Evolutionary conservation across 345 rosid genomes (phyloP), one percentile per base, ranked within the genome.

Genomic region (Capsella bursapastoris): DNA sequence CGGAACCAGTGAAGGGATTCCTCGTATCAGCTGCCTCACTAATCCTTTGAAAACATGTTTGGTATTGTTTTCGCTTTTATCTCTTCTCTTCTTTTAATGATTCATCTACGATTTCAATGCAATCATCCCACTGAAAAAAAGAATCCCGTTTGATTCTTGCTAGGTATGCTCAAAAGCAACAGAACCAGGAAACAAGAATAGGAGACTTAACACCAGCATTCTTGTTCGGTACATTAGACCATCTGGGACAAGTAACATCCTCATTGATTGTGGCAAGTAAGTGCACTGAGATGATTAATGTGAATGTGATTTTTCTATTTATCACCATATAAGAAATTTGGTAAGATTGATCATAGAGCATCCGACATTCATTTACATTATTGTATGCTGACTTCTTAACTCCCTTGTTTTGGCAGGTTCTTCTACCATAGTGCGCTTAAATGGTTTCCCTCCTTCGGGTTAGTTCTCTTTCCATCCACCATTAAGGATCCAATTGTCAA

Each of bases 1-100:
- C 6, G 97, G 98, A 81, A 93, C 97, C 18, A 93, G 98, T 70
- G 98, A 93, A 87, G 97, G 97, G 76, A 88, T 93, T 74, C 97
- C 97, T 22, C 90, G 97, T 64, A 86, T 93, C 18, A 91, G 98
- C 87, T 93, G 98, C 84, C 84, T 89, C 37, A 91, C 97, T 38
- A 84, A 89, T 86, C 83, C 94, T 74, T 47, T 73, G 57, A 85
- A 91, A 87, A 88, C 79, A 79, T 91, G 98, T 76, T 84, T 75
- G 82, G 98, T 93, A 93, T 67, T 68, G 66, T 71, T 69, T 29
- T 35, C 6, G 12, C 8, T 35, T 34, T 57, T 1, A 3, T 3
- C 3, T n/a, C 0, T 22, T 43, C 13, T 25, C 28, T 16, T 8
- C 32, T 28, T 25, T n/a, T 27, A 3, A 32, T 25, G 22, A 4